phyloP scores from a whole-genome alignment of 2,329 filamentous ascomycete genomes.

The Paecilomyces sp. region DNA sequence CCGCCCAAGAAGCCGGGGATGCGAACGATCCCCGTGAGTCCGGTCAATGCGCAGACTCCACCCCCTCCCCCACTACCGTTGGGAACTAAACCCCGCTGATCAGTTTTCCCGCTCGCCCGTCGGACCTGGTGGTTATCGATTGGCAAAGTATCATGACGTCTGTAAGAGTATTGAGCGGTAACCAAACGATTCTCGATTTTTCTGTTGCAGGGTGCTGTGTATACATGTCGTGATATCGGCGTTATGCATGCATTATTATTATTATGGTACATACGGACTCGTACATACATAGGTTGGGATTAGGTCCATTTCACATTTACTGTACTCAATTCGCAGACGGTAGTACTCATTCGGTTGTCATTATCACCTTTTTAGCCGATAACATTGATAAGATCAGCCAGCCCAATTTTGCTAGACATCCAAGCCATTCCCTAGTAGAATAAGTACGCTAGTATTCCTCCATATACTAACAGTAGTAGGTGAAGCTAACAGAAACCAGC shows the following conservation, averaged over 20 bases:
- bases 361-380: not conserved
- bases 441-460: no score
- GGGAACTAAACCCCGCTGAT: constrained; percentile 48
- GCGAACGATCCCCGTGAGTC: constrained; percentile 22
- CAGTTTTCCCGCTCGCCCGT: constrained; percentile 12
- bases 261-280: no score
- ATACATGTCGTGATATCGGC: not conserved
- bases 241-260: not conserved
- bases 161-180: not conserved
- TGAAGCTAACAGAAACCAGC: no score
- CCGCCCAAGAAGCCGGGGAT: constrained; percentile 52
- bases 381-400: not conserved
- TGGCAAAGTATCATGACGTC: not conserved
- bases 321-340: not conserved
- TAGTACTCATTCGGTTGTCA: not conserved
- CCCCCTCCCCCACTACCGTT: constrained; percentile 51
- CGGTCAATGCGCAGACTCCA: constrained; percentile 19
- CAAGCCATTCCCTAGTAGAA: no score
- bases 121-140: not conserved
- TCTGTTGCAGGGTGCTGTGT: not conserved
- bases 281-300: not conserved
- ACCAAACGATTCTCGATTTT: not conserved
- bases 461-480: no score
- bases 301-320: not conserved
- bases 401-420: no score